These are phyloP conservation scores for Rhodotorula babjevae DNA, from an alignment of 768 basidiomycete genomes.

Conservation along the genomic window DNA sequence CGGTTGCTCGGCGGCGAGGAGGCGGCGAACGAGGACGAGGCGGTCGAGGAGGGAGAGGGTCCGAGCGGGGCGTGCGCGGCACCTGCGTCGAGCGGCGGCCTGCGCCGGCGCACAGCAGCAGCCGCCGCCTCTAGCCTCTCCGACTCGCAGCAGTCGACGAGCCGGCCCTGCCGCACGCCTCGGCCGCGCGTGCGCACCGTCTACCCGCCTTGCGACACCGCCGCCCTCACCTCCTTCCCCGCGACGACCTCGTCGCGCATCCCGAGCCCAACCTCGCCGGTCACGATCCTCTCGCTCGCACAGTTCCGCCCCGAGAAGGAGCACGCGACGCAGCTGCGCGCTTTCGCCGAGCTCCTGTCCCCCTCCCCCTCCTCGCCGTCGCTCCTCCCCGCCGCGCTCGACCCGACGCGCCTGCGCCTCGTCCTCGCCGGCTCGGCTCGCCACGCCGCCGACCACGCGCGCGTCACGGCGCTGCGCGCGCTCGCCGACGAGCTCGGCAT, in stretches of 20 bases:
- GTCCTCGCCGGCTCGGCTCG: slow-evolving; percentile 79
- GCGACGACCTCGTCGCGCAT: slow-evolving; percentile 46
- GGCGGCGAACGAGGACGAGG: background rate
- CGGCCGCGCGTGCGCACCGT: slow-evolving; percentile 51
- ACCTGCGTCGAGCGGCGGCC: background rate
- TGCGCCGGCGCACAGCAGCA: background rate
- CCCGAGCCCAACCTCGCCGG: slow-evolving; percentile 50
- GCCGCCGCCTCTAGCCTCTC: too few species aligned
- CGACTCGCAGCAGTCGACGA: too few species aligned
- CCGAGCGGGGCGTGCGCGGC: background rate
- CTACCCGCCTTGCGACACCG: slow-evolving; percentile 88
- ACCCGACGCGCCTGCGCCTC: slow-evolving; percentile 53
- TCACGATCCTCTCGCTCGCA: slow-evolving; percentile 75
- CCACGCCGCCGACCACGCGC: slow-evolving; percentile 66
- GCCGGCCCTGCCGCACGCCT: background rate
- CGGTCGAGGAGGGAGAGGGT: background rate
- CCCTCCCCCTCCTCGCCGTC: slow-evolving; percentile 7
- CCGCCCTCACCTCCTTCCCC: slow-evolving; percentile 60
- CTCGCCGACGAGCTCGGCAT: slow-evolving; percentile 64
- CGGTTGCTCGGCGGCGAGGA: slow-evolving; percentile 54
- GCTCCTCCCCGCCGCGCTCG: slow-evolving; percentile 47
- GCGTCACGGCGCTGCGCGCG: slow-evolving; percentile 60
- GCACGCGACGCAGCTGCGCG: slow-evolving; percentile 69
- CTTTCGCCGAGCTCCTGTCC: slow-evolving; percentile 60
- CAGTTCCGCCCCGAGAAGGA: slow-evolving; percentile 98